These are phyloP conservation scores for Agapanthus africanus DNA, from an alignment of 106 monocot species.

Conservation along the genomic window DNA sequence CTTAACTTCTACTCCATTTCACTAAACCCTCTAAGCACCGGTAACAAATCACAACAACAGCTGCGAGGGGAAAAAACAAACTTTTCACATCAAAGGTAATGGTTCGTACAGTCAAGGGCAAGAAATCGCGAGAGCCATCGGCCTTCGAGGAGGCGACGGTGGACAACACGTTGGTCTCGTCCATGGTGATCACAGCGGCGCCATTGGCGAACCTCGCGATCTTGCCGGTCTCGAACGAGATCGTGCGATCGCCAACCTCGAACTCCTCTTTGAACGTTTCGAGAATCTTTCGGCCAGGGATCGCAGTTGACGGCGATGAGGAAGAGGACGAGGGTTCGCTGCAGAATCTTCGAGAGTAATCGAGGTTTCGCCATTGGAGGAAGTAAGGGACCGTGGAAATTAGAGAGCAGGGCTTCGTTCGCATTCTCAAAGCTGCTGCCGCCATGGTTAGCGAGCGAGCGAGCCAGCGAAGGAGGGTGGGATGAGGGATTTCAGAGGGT, in stretches of 20 bases:
- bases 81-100: too few species aligned
- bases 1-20: too few species aligned
- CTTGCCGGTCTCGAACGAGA: slow-evolving; percentile 84
- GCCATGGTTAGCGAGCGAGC: not conserved
- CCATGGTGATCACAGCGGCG: slow-evolving; percentile 64
- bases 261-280: slow-evolving; percentile 80
- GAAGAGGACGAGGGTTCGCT: not conserved
- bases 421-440: not conserved
- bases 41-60: too few species aligned
- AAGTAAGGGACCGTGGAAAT: too few species aligned
- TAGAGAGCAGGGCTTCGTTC: not conserved
- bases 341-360: slow-evolving; percentile 5
- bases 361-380: not conserved
- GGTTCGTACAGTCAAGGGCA: slow-evolving; percentile 78
- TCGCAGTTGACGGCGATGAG: not conserved
- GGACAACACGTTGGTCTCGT: slow-evolving; percentile 72
- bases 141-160: slow-evolving; percentile 60
- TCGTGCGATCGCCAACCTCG: slow-evolving; percentile 59
- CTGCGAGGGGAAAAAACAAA: too few species aligned
- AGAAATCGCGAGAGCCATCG: slow-evolving; percentile 59
- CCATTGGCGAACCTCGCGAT: slow-evolving; percentile 86
- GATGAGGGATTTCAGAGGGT: too few species aligned
- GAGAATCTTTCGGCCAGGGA: slow-evolving; percentile 47
- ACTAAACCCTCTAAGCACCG: too few species aligned
- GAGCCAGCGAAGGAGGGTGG: too few species aligned